Conservation (phyloP, 2,329 filamentous ascomycete species). For the Beauveria medogensis region DNA sequence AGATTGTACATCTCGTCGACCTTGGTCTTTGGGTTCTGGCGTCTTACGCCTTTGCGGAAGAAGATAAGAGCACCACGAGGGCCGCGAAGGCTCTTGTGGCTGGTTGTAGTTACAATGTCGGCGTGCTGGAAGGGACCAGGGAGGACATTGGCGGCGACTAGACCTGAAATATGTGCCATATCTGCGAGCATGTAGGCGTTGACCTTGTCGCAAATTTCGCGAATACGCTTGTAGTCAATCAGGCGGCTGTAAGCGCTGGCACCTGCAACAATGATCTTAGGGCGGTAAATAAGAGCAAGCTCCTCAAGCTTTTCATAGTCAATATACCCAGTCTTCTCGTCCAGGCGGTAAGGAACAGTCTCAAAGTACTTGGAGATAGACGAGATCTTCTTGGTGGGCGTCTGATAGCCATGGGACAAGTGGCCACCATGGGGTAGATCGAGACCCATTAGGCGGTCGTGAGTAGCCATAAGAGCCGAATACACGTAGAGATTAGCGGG, state of each 20-base stretch:
- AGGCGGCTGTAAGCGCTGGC: slow-evolving; percentile 93
- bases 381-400: slow-evolving; percentile 90
- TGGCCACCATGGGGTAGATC: slow-evolving; percentile 96
- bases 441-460: slow-evolving; percentile 94
- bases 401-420: slow-evolving; percentile 95
- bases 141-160: slow-evolving; percentile 86
- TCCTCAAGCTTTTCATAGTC: slow-evolving; percentile 91
- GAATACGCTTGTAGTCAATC: slow-evolving; percentile 91
- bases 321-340: slow-evolving; percentile 85
- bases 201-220: slow-evolving; percentile 81
- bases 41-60: slow-evolving; percentile 86
- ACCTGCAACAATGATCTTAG: slow-evolving; percentile 91
- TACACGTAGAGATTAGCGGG: slow-evolving; percentile 85
- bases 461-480: slow-evolving; percentile 82
- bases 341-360: slow-evolving; percentile 87
- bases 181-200: slow-evolving; percentile 91
- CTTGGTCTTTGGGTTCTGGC: slow-evolving; percentile 75
- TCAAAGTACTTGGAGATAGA: slow-evolving; percentile 98
- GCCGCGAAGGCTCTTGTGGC: slow-evolving; percentile 93
- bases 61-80: slow-evolving; percentile 97
- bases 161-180: slow-evolving; percentile 94
- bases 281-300: slow-evolving; percentile 79
- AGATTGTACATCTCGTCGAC: slow-evolving; percentile 83
- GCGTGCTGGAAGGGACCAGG: slow-evolving; percentile 82
- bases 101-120: slow-evolving; percentile 95